Evolutionary conservation across 805 yeast species (phyloP).

Genomic region (Ogataea paraovalis): DNA sequence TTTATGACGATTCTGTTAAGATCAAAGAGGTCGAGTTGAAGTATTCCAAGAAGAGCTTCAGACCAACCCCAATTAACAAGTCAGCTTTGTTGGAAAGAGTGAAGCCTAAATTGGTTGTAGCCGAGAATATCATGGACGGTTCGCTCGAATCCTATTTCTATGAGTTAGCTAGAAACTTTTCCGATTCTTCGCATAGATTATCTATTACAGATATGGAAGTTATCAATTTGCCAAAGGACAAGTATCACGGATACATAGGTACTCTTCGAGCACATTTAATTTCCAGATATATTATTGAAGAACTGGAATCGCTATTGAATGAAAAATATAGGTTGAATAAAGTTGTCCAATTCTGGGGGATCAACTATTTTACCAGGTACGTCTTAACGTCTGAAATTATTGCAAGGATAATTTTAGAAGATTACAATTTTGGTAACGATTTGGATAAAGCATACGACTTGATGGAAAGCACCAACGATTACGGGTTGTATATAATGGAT

Average conservation of each 20-base stretch:
- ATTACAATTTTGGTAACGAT: slow-evolving; percentile 32
- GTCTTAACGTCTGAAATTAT: slow-evolving; percentile 64
- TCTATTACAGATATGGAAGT: slow-evolving; percentile 46
- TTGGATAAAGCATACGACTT: slow-evolving; percentile 43
- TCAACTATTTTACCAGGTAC: slow-evolving; percentile 49
- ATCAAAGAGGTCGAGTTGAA: slow-evolving; percentile 12
- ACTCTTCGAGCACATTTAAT: slow-evolving; percentile 50
- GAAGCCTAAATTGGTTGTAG: slow-evolving; percentile 3
- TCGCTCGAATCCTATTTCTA: slow-evolving; percentile 45
- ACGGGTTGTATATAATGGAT: slow-evolving; percentile 34
- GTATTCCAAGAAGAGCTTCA: slow-evolving; percentile 13
- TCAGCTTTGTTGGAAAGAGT: slow-evolving; percentile 8
- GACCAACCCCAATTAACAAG: slow-evolving; percentile 11
- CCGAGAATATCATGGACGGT: slow-evolving; percentile 34
- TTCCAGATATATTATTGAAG: slow-evolving; percentile 38
- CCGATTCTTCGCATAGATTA: slow-evolving; percentile 35
- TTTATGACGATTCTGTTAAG: slow-evolving; percentile 16
- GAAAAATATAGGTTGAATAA: slow-evolving; percentile 31
- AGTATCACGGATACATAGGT: slow-evolving; percentile 63
- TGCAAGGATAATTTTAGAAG: slow-evolving; percentile 46
- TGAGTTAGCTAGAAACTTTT: slow-evolving; percentile 42
- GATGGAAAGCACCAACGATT: slow-evolving; percentile 41
- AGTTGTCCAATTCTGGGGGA: slow-evolving; percentile 59
- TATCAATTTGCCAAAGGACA: slow-evolving; percentile 40
- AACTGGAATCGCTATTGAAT: slow-evolving; percentile 30